Evolutionary conservation across 2,329 filamentous ascomycete genomes (phyloP), one percentile per base, ranked within the genome.

Genomic region (Truncatella angustata): DNA sequence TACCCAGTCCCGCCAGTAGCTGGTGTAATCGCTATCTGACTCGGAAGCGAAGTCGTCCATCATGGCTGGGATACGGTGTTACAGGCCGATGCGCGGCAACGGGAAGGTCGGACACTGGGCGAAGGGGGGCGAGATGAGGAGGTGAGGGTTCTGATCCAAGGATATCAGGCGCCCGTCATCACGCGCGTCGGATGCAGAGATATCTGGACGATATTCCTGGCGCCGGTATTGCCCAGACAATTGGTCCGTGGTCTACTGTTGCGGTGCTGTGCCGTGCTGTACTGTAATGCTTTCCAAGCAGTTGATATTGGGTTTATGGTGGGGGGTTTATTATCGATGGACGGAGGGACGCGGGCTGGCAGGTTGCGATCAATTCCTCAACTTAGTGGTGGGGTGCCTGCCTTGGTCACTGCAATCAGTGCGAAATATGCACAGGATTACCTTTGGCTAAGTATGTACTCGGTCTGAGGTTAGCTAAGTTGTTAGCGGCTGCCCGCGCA

Each of bases 1-100:
- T 79, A 97, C 94, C 94, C 94, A 99, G 75, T 99, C 94, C 71
- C 93, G 82, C 94, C 94, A 99, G 73, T 97, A 99, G 74, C 91
- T 97, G 45, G 94, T 97, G 71, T 97, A 99, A 76, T 99, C 94
- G 73, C 92, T 97, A 70, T 99, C 94, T 11, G 92, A 96, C 73
- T 99, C 94, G 68, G 91, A 97, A 60, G 91, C 92, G 73, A 94
- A 97, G 74, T 97, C 93, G 70, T 97, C 94, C 94, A 97, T 97
- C 64, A 69, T 57, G 48, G 54, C 39, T 52, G 52, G 36, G 46
- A 18, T 14, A 37, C 44, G 39, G 21, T n/a, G 35, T 46, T 28
- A 21, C 43, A n/a, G 21, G 21, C 21, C 40, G 40, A 12, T n/a
- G 43, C 26, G 43, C 43, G 28, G 26, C 20, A 28, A 34, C 26